Base-by-base conservation (phyloP, 2,329 filamentous ascomycete species). In the Zopfia rhizophila region DNA sequence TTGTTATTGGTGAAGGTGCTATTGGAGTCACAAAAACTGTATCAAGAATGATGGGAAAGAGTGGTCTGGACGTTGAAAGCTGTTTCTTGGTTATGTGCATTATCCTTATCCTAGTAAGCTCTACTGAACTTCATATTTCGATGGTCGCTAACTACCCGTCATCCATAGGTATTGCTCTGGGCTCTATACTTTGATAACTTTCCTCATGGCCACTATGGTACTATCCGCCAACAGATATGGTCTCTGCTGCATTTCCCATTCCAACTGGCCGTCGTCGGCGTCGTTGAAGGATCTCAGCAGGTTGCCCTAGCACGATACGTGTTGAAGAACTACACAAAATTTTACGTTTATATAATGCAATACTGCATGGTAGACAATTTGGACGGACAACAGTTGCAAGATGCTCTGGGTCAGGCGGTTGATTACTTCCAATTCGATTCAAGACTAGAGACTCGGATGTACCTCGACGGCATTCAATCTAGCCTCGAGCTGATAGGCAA, bases 1-100 rank as follows among this genome's bases (percentile, higher is more conserved):
- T 88, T 49, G 83, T 88, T 44, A 79, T 88, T 46, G 85, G 85
- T 11, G 85, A 88, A 58, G 84, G 84, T 38, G 81, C 85, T 12
- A 84, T 87, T 27, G 79, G 82, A n/a, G 72, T 87, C 19, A 80
- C 78, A 17, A 78, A 79, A 60, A 78, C 78, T 24, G 81, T 87
- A 13, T 58, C 60, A 4, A 60, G 60, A 25, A 55, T 71, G 38
- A 70, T 72, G 69, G 67, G 69, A 2, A 71, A 72, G 42, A 56
- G 55, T 23, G 68, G 68, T 3, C 45, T 71, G 6, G 62, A 71
- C 31, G 53, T 61, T 7, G 67, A 71, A 27, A 65, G 67, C 7
- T 69, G 65, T 37, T 63, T 69, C 27, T 44, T 67, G 8, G 60
- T 71, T 21, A 66, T 71, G 61, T 70, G 66, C 45, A 69, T 71